Evolutionary conservation across 106 monocot genomes (phyloP), one percentile per base, ranked within the genome.

Genomic region (Dioscorea dumetorum): DNA sequence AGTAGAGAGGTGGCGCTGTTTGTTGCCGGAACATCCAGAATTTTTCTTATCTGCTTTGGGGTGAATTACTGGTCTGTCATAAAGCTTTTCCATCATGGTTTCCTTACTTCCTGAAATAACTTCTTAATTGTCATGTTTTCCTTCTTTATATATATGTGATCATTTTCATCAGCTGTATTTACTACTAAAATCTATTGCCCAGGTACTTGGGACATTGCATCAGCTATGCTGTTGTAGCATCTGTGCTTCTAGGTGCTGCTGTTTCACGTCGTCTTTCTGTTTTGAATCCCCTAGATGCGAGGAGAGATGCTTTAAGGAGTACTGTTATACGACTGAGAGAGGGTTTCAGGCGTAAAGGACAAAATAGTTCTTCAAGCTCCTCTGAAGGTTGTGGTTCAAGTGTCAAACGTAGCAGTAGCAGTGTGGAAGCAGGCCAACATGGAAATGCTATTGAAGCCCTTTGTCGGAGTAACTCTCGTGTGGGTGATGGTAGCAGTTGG

Each of bases 161-260:
- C 41, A 41, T 34, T 68, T 12, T 68, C 12, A n/a, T 56, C 31
- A n/a, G 10, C 14, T 28, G 14, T 48, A 50, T 22, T 16, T 6
- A 49, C 19, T 22, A 19, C 4, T 49, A 51, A 63, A 59, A 59
- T 63, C 12, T n/a, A 48, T 28, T 48, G 49, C 64, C 19, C 63
- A 91, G 95, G 95, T 97, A 97, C 66, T 78, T 97, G 73, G 95
- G 95, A 76, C 95, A 97, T 79, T 97, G 95, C 76, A 76, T 88
- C 64, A 91, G 91, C 72, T 97, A 97, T 81, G 86, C 84, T 62
- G 83, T 97, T 80, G 95, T 97, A 51, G 86, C 95, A 72, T 86
- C 91, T 67, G 89, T 97, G 32, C 84, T 97, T 19, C 76, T 87
- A 57, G 81, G 88, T 72, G 86, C 86, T 80, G 82, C 82, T 66